phyloP scores from a whole-genome alignment of 768 basidiomycete species.

The Hortiboletus campestris region DNA sequence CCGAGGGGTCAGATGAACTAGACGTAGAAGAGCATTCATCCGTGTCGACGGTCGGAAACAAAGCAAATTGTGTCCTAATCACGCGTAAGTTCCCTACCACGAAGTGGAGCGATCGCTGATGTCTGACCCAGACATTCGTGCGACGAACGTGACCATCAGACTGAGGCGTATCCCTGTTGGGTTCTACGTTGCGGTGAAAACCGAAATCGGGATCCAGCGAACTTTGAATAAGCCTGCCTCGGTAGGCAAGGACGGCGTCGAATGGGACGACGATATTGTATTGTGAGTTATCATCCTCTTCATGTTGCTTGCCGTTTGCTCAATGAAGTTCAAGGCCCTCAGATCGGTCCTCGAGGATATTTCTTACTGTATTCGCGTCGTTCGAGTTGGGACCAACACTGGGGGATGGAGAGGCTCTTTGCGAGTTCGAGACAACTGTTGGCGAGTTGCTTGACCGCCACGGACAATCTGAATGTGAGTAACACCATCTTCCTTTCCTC shows the following conservation, averaged over 20 bases:
- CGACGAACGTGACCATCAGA: not conserved
- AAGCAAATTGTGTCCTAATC: not conserved
- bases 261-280: constrained; percentile 1
- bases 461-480: not conserved
- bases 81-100: not conserved
- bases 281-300: not conserved
- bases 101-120: not conserved
- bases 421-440: not conserved
- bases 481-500: not conserved
- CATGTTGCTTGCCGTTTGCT: not conserved
- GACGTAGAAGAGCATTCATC: no score
- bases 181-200: not conserved
- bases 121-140: not conserved
- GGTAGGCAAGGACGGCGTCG: not conserved
- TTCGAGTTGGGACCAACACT: constrained; percentile 5
- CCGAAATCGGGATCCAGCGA: not conserved
- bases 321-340: not conserved
- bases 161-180: not conserved
- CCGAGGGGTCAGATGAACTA: not conserved
- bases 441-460: not conserved
- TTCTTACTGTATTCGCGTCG: not conserved
- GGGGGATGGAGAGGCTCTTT: constrained; percentile 5
- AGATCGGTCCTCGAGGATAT: not conserved
- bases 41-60: not conserved
- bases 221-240: not conserved